Conservation (phyloP, 306 rosid genomes). For the Cucurbita pepo region DNA sequence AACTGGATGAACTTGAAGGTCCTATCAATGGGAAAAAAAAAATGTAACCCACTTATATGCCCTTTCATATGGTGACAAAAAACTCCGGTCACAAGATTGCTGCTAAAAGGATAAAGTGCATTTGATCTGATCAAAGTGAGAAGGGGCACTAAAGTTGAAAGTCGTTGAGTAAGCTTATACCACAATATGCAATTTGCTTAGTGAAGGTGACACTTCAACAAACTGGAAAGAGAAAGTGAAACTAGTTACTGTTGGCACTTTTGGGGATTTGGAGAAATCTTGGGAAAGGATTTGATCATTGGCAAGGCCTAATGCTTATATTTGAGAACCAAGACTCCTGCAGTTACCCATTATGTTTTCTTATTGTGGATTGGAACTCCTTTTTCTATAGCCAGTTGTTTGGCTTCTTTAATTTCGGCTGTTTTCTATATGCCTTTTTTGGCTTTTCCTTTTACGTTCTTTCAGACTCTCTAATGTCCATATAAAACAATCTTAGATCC, state of each 20-base stretch:
- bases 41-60: background rate
- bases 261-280: background rate
- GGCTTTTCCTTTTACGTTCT: background rate
- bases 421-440: background rate
- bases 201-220: background rate
- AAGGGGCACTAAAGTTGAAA: background rate
- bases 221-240: background rate
- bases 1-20: background rate
- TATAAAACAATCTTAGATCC: slow-evolving; percentile 1
- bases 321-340: background rate
- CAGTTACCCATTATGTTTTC: background rate
- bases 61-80: background rate
- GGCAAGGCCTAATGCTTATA: background rate
- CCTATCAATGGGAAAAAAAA: background rate
- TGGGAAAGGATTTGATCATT: background rate
- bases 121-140: background rate
- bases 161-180: background rate
- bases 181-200: background rate
- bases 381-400: background rate
- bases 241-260: background rate
- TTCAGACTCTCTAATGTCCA: background rate
- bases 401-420: background rate
- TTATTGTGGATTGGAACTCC: background rate
- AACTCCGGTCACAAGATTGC: background rate
- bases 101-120: background rate